A percentile compares a stretch with the other conserved stretches of the same genome.
phyloP scores from a whole-genome alignment of 2,329 filamentous ascomycete genomes.

The Mariannaea elegans region DNA sequence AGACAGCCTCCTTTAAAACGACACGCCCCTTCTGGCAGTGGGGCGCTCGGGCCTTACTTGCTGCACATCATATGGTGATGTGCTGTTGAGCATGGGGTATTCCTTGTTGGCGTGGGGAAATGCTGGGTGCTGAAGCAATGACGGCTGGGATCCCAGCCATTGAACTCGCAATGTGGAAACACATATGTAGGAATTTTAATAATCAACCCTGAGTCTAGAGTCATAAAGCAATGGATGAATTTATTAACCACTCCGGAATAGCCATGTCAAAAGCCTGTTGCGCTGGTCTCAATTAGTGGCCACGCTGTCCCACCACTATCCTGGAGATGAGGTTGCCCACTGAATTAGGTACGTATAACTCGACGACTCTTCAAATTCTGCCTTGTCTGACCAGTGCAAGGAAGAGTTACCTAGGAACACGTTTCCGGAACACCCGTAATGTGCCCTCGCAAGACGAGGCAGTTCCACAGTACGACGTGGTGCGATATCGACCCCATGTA shows the following conservation, averaged over 20 bases:
- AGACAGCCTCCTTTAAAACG: constrained; percentile 26
- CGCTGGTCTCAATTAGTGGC: constrained; percentile 32
- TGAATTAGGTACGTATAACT: neutral
- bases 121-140: constrained; percentile 17
- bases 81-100: constrained; percentile 27
- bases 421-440: neutral
- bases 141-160: constrained; percentile 10
- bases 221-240: too few species aligned
- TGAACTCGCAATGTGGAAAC: constrained; percentile 2
- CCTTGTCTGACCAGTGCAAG: neutral
- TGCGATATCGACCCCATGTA: neutral
- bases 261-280: constrained; percentile 26
- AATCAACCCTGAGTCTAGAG: too few species aligned
- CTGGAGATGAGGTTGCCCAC: constrained; percentile 17
- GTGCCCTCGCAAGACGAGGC: neutral
- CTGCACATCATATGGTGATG: constrained; percentile 40
- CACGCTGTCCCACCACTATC: constrained; percentile 9
- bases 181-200: too few species aligned
- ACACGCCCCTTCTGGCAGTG: constrained; percentile 27
- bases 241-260: constrained; percentile 23
- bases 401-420: too few species aligned
- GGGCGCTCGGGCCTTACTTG: constrained; percentile 39
- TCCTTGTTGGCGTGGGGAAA: constrained; percentile 33
- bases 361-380: neutral
- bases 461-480: neutral